Evolutionary conservation across 225 moss, liverwort and hornwort genomes (phyloP).

Genomic region (Pseudoscleropodium purum): DNA sequence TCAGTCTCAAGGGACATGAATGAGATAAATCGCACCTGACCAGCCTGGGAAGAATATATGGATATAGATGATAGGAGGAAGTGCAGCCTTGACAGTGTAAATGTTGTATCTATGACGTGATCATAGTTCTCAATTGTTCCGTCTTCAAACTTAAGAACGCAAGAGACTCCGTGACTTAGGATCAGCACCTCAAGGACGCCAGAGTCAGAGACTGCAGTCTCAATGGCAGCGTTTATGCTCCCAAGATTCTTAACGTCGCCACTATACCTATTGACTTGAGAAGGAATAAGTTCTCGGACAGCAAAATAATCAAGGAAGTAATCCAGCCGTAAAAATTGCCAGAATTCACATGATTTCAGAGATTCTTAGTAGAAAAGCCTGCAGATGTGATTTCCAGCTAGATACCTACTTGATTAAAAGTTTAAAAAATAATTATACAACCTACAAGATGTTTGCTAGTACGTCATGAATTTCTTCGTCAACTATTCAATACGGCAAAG

Average conservation of each 20-base stretch:
- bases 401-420: background rate
- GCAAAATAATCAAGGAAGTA: background rate
- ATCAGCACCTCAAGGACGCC: slow-evolving; percentile 67
- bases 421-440: background rate
- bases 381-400: background rate
- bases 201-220: slow-evolving; percentile 46
- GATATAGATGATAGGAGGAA: slow-evolving; percentile 25
- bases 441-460: background rate
- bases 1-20: background rate
- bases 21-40: slow-evolving; percentile 42
- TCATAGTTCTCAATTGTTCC: slow-evolving; percentile 44
- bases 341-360: background rate
- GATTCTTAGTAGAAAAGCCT: background rate
- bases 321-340: background rate
- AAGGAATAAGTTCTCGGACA: background rate
- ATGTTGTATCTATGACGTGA: slow-evolving; percentile 67
- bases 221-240: slow-evolving; percentile 43
- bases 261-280: slow-evolving; percentile 51
- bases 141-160: slow-evolving; percentile 45
- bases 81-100: slow-evolving; percentile 61
- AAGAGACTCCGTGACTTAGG: slow-evolving; percentile 65
- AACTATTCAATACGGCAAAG: background rate
- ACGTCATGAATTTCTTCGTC: background rate
- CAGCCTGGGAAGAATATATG: slow-evolving; percentile 68
- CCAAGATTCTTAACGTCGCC: slow-evolving; percentile 61